phyloP scores from a whole-genome alignment of 2,329 filamentous ascomycete species.

The Diaporthe caulivora region DNA sequence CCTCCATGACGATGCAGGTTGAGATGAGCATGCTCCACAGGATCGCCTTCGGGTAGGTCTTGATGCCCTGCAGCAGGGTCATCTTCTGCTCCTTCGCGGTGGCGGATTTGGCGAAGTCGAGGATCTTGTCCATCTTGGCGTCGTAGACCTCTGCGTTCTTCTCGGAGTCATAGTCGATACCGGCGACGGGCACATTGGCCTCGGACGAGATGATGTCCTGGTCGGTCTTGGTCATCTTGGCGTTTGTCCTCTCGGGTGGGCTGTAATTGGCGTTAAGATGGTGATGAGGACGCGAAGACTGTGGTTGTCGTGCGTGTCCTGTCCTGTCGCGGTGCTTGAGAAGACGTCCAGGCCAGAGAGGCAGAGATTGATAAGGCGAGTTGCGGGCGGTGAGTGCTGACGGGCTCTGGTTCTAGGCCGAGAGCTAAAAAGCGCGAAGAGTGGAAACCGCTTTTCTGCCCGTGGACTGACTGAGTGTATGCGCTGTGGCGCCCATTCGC shows the following conservation, averaged over 20 bases:
- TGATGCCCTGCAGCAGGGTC: constrained; percentile 81
- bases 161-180: constrained; percentile 34
- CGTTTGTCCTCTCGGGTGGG: not conserved
- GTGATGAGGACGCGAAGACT: constrained; percentile 41
- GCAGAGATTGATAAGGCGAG: constrained; percentile 19
- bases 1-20: constrained; percentile 94
- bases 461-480: constrained; percentile 12
- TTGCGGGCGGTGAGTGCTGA: constrained; percentile 34
- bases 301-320: constrained; percentile 22
- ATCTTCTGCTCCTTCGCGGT: constrained; percentile 75
- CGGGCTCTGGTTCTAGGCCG: constrained; percentile 16
- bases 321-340: not conserved
- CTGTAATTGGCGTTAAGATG: not conserved
- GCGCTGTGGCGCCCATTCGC: not conserved
- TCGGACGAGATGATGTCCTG: constrained; percentile 30
- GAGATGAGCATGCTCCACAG: constrained; percentile 87
- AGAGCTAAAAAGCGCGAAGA: constrained; percentile 30
- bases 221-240: constrained; percentile 39
- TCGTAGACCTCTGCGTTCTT: constrained; percentile 37
- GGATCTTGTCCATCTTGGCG: constrained; percentile 50
- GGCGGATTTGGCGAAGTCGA: constrained; percentile 62
- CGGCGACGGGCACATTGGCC: constrained; percentile 37
- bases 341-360: constrained; percentile 1
- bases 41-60: constrained; percentile 88
- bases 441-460: constrained; percentile 35